Percentiles rank a stretch among this genome's conserved stretches.
Evolutionary conservation across 169 alveolate genomes (phyloP).

Genomic region (Cryptosporidium viatorum): DNA sequence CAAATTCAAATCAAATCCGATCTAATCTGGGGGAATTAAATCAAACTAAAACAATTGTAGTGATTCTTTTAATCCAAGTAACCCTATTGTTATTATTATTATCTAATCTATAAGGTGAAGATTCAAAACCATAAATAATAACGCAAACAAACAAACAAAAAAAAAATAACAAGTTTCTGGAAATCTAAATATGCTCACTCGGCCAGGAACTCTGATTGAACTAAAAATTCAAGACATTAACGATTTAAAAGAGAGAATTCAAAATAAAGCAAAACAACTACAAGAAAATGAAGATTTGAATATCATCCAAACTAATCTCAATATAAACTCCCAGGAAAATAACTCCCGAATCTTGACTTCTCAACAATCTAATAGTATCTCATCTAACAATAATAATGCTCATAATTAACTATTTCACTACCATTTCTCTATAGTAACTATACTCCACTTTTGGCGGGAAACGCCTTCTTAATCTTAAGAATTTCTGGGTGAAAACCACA

Average conservation of each 20-base stretch:
- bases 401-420: not conserved
- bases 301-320: not conserved
- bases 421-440: not conserved
- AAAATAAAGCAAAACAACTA: conserved; percentile 2
- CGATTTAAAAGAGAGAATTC: conserved; percentile 55
- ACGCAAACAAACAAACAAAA: too few relatives aligned
- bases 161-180: not conserved
- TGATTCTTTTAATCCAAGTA: too few relatives aligned
- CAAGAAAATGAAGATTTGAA: conserved; percentile 16
- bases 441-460: not conserved
- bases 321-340: conserved; percentile 10
- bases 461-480: too few relatives aligned
- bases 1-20: too few relatives aligned
- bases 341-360: conserved; percentile 17
- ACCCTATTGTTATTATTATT: too few relatives aligned
- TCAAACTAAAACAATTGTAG: too few relatives aligned
- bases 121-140: too few relatives aligned
- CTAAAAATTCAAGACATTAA: conserved; percentile 54
- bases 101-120: too few relatives aligned
- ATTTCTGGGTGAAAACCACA: not conserved
- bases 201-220: conserved; percentile 73
- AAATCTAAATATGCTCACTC: conserved; percentile 41
- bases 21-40: too few relatives aligned
- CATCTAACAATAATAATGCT: not conserved
- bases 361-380: conserved; percentile 15